These are phyloP conservation scores for Cubamyces lactineus DNA, from an alignment of 768 basidiomycete species.

Conservation along the genomic window DNA sequence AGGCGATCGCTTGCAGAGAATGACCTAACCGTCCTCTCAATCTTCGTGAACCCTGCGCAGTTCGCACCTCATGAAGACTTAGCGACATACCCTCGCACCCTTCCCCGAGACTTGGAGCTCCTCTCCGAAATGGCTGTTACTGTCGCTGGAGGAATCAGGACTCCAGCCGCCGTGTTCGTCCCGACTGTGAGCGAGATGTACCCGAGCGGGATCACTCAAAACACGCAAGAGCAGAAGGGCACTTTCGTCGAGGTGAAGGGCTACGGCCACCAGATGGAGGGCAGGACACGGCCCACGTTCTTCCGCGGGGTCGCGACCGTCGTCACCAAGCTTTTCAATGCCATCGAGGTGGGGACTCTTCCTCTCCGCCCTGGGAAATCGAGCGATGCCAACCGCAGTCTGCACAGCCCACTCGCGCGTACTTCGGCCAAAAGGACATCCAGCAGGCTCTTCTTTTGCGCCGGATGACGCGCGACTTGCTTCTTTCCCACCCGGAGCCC, in stretches of 20 bases:
- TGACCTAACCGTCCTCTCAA: conserved; percentile 87
- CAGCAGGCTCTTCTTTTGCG: conserved; percentile 91
- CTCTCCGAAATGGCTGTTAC: conserved; percentile 45
- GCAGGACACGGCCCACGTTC: conserved; percentile 82
- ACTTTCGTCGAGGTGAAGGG: conserved; percentile 94
- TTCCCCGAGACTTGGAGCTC: conserved; percentile 71
- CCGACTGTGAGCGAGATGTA: conserved; percentile 88
- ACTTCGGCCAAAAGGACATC: conserved; percentile 99
- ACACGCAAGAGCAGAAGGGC: conserved; percentile 73
- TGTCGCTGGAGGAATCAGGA: conserved; percentile 34
- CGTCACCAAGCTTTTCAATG: conserved; percentile 94
- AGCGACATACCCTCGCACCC: conserved; percentile 85
- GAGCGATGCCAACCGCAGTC: background rate
- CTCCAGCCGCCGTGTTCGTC: conserved; percentile 73
- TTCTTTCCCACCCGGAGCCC: conserved; percentile 75
- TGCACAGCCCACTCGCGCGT: conserved; percentile 81
- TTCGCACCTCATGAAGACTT: conserved; percentile 97
- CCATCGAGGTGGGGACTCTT: conserved; percentile 65
- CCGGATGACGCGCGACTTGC: conserved; percentile 75
- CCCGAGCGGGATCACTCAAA: conserved; percentile 86
- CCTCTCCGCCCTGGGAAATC: background rate
- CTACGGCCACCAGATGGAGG: conserved; percentile 92
- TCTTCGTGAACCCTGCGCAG: conserved; percentile 98
- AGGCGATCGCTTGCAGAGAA: conserved; percentile 74
- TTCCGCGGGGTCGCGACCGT: conserved; percentile 96